Percentiles rank a stretch among this genome's conserved stretches.
Conservation (phyloP, 305 asterid species). For the Solanum hybrid region DNA sequence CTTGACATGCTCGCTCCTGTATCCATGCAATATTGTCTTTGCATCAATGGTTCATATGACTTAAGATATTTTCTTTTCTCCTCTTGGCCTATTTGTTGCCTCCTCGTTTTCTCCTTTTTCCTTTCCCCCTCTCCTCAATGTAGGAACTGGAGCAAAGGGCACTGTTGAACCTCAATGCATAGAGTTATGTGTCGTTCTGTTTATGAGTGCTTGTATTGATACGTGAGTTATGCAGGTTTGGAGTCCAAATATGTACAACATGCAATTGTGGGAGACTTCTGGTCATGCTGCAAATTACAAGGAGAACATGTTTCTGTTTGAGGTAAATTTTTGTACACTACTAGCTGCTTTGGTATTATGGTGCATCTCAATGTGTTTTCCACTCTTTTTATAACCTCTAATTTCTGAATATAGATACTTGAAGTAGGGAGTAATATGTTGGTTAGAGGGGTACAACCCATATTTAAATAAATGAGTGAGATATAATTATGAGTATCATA, state of each 20-base stretch:
- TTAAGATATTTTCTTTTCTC: not conserved
- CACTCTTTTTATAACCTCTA: not conserved
- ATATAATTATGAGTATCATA: not conserved
- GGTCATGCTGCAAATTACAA: constrained; percentile 99
- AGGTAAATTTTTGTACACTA: constrained; percentile 27
- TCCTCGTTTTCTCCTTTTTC: not conserved
- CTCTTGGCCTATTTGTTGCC: not conserved
- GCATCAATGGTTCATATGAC: not conserved
- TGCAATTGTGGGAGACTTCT: constrained; percentile 98
- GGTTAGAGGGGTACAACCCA: not conserved
- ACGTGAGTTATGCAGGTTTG: constrained; percentile 43
- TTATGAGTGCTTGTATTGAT: constrained; percentile 13
- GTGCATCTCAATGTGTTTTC: not conserved
- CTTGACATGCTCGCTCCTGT: not conserved
- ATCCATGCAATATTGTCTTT: not conserved
- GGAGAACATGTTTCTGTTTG: constrained; percentile 96
- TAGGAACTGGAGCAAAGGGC: not conserved
- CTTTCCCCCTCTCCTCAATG: not conserved
- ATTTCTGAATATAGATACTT: not conserved
- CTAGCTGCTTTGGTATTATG: not conserved
- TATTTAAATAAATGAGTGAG: not conserved
- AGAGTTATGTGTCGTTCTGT: not conserved
- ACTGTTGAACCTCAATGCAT: not conserved
- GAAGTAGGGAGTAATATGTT: not conserved
- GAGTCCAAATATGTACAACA: constrained; percentile 91